phyloP scores from a whole-genome alignment of 768 basidiomycete species.

The Boletus tomentosulus region DNA sequence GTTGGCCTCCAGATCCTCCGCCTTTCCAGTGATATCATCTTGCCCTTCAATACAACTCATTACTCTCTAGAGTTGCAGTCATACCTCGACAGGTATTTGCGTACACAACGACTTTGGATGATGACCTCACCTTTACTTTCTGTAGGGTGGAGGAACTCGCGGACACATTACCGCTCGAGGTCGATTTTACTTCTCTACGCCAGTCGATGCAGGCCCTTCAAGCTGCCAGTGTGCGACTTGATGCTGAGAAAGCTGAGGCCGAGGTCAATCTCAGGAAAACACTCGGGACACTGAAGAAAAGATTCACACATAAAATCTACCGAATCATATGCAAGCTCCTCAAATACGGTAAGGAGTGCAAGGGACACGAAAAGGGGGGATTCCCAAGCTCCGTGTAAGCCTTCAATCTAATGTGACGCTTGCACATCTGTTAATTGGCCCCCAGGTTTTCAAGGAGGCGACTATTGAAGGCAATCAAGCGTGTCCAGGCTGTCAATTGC shows the following conservation, averaged over 20 bases:
- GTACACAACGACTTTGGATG: constrained; percentile 24
- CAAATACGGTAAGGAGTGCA: constrained; percentile 28
- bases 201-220: constrained; percentile 47
- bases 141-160: constrained; percentile 30
- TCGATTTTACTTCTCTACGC: constrained; percentile 43
- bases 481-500: constrained; percentile 56
- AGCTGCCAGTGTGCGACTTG: constrained; percentile 49
- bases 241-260: constrained; percentile 54
- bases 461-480: constrained; percentile 56
- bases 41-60: constrained; percentile 79
- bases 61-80: constrained; percentile 61
- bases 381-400: not conserved
- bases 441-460: constrained; percentile 23
- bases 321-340: constrained; percentile 33
- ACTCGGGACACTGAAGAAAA: constrained; percentile 37
- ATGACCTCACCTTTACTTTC: not conserved
- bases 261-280: constrained; percentile 47
- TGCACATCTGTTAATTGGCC: not conserved
- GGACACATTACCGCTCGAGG: constrained; percentile 39
- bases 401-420: not conserved
- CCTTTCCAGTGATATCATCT: constrained; percentile 55
- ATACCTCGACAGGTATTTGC: constrained; percentile 55
- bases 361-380: constrained; percentile 3
- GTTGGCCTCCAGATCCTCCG: constrained; percentile 63
- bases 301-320: constrained; percentile 21